These are phyloP conservation scores for Pneumocystis oryctolagi DNA, from an alignment of 1,139 yeast genomes.

Conservation along the genomic window DNA sequence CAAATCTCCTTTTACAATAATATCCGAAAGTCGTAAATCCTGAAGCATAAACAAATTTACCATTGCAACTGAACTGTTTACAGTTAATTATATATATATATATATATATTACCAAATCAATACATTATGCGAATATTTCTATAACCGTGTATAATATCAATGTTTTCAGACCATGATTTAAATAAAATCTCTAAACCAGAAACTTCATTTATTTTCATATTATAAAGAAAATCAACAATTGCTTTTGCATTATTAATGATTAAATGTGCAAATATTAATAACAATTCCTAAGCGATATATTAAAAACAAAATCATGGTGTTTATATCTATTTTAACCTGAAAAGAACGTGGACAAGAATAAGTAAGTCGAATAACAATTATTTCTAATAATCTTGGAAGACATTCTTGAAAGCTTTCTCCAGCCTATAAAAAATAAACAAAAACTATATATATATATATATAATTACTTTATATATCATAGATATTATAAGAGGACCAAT, in stretches of 20 bases:
- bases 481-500: slow-evolving; percentile 5
- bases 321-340: slow-evolving; percentile 2
- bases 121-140: slow-evolving; percentile 6
- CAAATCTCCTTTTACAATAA: slow-evolving; percentile 12
- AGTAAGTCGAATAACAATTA: slow-evolving; percentile 4
- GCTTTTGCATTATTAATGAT: slow-evolving; percentile 7
- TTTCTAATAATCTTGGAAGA: slow-evolving; percentile 8
- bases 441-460: background rate
- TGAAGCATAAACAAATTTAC: slow-evolving; percentile 7
- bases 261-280: slow-evolving; percentile 12
- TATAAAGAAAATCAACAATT: slow-evolving; percentile 7
- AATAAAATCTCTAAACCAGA: slow-evolving; percentile 10
- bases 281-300: slow-evolving; percentile 8
- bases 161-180: slow-evolving; percentile 13
- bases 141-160: slow-evolving; percentile 11
- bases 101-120: background rate
- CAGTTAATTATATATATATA: background rate
- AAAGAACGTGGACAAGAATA: background rate
- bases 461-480: slow-evolving; percentile 5
- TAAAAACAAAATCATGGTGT: background rate
- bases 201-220: background rate
- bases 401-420: slow-evolving; percentile 1
- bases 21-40: slow-evolving; percentile 1
- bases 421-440: slow-evolving; percentile 1
- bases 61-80: slow-evolving; percentile 9